Evolutionary conservation across 2,329 filamentous ascomycete genomes (phyloP), one percentile per base, ranked within the genome.

Genomic region (Trichoderma sp.): DNA sequence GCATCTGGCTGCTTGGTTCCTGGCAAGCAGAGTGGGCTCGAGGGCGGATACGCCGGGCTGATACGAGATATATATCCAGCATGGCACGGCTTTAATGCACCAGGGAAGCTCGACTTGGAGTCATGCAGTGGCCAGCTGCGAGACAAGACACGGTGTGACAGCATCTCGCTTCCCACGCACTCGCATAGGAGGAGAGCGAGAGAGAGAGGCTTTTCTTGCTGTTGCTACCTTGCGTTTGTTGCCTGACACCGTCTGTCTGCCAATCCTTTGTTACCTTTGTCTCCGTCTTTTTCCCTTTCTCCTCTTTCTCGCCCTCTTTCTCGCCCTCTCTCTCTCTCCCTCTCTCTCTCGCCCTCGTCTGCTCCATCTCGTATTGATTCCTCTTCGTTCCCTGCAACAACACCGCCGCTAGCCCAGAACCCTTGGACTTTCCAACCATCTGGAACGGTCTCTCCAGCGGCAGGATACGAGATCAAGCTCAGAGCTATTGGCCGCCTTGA

Each of bases 61-160:
- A 53, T 56, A 56, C 61, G 52, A 64, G 50, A 64, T 64, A 32
- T 42, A 63, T 50, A 32, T 25, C 42, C 13, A 53, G 29, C 29
- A 60, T 32, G 32, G 57, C n/a, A 19, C 42, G 32, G 45, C 19
- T 19, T 34, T 37, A 27, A 48, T 37, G 34, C 58, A 34, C 8
- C 29, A 35, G 19, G 29, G 29, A 45, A 34, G 39, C 34, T 19
- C 34, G 12, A 57, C 32, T 59, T n/a, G 56, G 19, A 19, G 48
- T 22, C 39, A 52, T 64, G 48, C 60, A 64, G 48, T 53, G 61
- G 35, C 6, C 57, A 29, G 57, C 52, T 64, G 34, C 35, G 50
- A 56, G 52, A 64, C 61, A 64, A 56, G 61, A 64, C 61, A 64
- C 52, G 61, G 61, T 64, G 61, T 64, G 61, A 64, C 61, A 17